Evolutionary conservation across 306 rosid genomes (phyloP).

Genomic region (Oemleria cerasiformis): DNA sequence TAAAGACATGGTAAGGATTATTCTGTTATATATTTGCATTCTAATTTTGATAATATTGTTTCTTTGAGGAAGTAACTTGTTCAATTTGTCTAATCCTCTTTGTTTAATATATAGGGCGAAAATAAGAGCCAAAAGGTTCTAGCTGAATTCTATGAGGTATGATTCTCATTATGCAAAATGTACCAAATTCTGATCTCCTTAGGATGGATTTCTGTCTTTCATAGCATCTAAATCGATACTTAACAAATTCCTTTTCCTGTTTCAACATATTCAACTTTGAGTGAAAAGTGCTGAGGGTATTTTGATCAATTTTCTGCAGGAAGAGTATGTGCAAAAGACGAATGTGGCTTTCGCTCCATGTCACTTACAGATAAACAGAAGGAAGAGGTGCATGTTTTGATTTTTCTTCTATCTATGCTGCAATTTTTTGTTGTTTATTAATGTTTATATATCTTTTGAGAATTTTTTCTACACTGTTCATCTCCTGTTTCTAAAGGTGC

Average conservation of each 20-base stretch:
- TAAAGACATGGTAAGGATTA: slow-evolving; percentile 66
- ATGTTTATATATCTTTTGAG: background rate
- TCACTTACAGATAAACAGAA: slow-evolving; percentile 68
- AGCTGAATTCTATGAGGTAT: slow-evolving; percentile 86
- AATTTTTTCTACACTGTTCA: background rate
- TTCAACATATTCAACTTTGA: too few species aligned
- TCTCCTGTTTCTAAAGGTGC: slow-evolving; percentile 1
- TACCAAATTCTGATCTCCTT: background rate
- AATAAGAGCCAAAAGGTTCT: slow-evolving; percentile 89
- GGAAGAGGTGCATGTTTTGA: slow-evolving; percentile 51
- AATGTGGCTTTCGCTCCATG: slow-evolving; percentile 56
- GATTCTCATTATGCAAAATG: slow-evolving; percentile 30
- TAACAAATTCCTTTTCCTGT: too few species aligned
- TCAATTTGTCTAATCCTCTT: slow-evolving; percentile 13
- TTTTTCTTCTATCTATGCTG: background rate
- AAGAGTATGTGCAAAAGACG: slow-evolving; percentile 72
- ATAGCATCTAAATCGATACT: background rate
- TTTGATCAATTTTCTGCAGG: slow-evolving; percentile 57
- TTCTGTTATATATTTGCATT: slow-evolving; percentile 20
- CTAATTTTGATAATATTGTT: slow-evolving; percentile 15
- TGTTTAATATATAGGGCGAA: slow-evolving; percentile 60
- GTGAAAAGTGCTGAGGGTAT: too few species aligned
- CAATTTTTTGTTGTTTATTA: background rate
- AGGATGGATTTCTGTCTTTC: background rate
- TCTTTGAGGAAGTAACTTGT: slow-evolving; percentile 18